Evolutionary conservation across 2,329 filamentous ascomycete species (phyloP).

Genomic region (Akanthomyces uredinophilus): DNA sequence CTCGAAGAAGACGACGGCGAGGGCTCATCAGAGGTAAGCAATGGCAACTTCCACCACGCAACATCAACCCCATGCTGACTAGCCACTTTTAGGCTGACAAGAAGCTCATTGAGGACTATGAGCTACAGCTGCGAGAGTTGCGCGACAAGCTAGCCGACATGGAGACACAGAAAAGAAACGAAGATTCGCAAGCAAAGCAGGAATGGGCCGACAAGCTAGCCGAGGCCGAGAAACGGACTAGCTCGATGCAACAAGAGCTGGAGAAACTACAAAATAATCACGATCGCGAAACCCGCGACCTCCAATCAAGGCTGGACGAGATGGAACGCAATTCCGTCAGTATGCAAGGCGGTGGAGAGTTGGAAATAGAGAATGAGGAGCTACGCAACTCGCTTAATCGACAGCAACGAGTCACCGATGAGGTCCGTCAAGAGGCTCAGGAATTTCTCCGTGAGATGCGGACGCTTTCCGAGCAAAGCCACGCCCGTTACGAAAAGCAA

Average conservation of each 20-base stretch:
- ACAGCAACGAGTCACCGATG: slow-evolving; percentile 78
- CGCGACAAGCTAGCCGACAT: slow-evolving; percentile 68
- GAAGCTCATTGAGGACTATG: slow-evolving; percentile 72
- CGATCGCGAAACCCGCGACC: slow-evolving; percentile 53
- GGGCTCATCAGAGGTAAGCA: slow-evolving; percentile 46
- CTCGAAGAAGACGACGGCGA: slow-evolving; percentile 88
- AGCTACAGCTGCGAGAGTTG: slow-evolving; percentile 69
- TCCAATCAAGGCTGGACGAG: slow-evolving; percentile 60
- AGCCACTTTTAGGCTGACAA: slow-evolving; percentile 52
- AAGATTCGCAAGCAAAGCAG: slow-evolving; percentile 63
- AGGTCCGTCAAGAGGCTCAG: slow-evolving; percentile 79
- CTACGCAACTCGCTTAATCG: slow-evolving; percentile 60
- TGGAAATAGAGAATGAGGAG: slow-evolving; percentile 64
- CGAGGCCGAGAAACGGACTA: slow-evolving; percentile 71
- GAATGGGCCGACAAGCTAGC: slow-evolving; percentile 69
- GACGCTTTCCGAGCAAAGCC: slow-evolving; percentile 72
- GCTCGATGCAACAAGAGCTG: slow-evolving; percentile 73
- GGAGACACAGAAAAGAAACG: slow-evolving; percentile 71
- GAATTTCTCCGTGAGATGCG: slow-evolving; percentile 88
- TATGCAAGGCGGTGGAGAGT: slow-evolving; percentile 33
- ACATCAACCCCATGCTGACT: slow-evolving; percentile 13
- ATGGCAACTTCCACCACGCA: too few species aligned
- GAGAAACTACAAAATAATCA: slow-evolving; percentile 68
- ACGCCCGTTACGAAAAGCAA: slow-evolving; percentile 74
- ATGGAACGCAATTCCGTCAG: slow-evolving; percentile 31